Conservation (phyloP, 176 grass and related monocot species). For the Thinopyrum elongatum region DNA sequence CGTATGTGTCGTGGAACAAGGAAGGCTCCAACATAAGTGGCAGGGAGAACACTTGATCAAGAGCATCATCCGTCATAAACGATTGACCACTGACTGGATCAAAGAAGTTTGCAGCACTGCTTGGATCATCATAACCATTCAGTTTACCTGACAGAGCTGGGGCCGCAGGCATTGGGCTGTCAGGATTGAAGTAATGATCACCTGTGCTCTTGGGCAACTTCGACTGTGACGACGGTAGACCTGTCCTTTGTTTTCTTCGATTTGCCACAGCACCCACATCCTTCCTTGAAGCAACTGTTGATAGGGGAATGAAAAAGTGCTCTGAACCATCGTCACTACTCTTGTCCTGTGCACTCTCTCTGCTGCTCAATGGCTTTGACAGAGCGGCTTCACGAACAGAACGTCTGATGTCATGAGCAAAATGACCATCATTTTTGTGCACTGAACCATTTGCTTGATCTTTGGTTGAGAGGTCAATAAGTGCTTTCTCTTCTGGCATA, state of each 20-base stretch:
- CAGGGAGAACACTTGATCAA: constrained; percentile 94
- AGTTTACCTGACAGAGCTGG: constrained; percentile 43
- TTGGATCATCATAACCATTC: constrained; percentile 33
- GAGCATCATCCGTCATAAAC: constrained; percentile 71
- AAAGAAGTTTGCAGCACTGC: constrained; percentile 12
- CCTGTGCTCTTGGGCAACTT: constrained; percentile 31
- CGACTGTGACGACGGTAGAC: constrained; percentile 38
- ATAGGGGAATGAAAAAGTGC: constrained; percentile 88
- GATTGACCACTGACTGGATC: constrained; percentile 35
- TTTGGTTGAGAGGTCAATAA: constrained; percentile 20
- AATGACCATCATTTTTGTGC: constrained; percentile 44
- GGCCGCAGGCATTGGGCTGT: constrained; percentile 23
- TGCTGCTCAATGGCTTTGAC: constrained; percentile 55
- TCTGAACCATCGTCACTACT: constrained; percentile 63
- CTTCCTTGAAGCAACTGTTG: constrained; percentile 45
- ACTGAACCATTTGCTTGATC: constrained; percentile 37
- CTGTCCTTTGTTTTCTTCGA: constrained; percentile 53
- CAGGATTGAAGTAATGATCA: constrained; percentile 18
- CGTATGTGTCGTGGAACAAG: constrained; percentile 72
- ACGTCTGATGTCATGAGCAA: constrained; percentile 69
- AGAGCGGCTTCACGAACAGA: constrained; percentile 93
- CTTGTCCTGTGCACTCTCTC: constrained; percentile 52
- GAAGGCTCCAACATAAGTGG: constrained; percentile 74
- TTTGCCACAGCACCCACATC: constrained; percentile 51
- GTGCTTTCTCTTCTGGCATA: constrained; percentile 32